Base-by-base conservation (phyloP, 129 eudicot genomes). In the Helianthus tuberosus region DNA sequence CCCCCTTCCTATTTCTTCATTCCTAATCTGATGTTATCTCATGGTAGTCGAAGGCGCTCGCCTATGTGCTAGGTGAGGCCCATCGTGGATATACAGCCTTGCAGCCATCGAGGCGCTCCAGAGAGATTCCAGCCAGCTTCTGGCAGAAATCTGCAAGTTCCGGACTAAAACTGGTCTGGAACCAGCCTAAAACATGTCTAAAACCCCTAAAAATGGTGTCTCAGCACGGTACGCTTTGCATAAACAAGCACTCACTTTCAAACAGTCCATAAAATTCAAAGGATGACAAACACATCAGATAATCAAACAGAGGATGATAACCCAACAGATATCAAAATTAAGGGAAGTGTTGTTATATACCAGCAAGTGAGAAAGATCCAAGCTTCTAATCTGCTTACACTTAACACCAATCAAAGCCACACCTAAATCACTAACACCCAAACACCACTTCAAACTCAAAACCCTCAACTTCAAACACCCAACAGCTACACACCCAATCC, bases 361-460 rank as follows among this genome's bases (percentile, higher is more conserved):
- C 97, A 87, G 94, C 88, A 95, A 83, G 73, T 91, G 87, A 79
- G 99, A 95, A 68, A 95, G 94, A 85, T 95, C 97, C 85, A 95
- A 81, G 68, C 92, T 88, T 15, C 78, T 81, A 71, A 95, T 78
- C 76, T 80, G 89, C 85, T 80, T 85, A 72, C 99, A 95, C 84
- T 95, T 95, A 27, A 95, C 90, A 77, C 96, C 99, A 82, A 95
- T 84, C 79, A 95, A 87, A 25, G 83, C 97, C 65, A 91, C 97
- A 73, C 99, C 99, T 71, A 95, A 84, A 85, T 95, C 99, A 57
- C 92, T 89, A 85, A 95, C 80, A 65, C 97, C 97, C 79, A 91
- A 82, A 84, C 97, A 95, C 99, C 97, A 95, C 71, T 83, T 95
- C 86, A 95, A 82, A 74, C 75, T 85, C 71, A 95, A 76, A 72